Conservation (phyloP, 257 asterid species). For the Buddleja alternifolia region DNA sequence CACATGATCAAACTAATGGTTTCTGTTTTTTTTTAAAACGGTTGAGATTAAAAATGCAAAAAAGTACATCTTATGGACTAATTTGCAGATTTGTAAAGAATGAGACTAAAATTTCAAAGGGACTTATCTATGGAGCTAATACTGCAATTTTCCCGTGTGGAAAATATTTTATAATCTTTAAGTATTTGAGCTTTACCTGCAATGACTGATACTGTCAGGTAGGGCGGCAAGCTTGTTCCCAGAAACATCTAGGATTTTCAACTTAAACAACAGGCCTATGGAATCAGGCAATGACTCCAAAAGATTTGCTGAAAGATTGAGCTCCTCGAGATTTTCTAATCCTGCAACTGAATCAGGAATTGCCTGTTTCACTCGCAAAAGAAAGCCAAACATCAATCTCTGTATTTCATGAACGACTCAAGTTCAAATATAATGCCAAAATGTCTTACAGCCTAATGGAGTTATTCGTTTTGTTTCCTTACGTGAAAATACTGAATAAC, state of each 20-base stretch:
- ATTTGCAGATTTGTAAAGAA: too few relatives aligned
- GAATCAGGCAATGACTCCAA: constrained; percentile 78
- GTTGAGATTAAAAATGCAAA: too few relatives aligned
- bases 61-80: too few relatives aligned
- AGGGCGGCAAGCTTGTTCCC: constrained; percentile 75
- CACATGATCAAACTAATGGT: too few relatives aligned
- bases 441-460: neutral
- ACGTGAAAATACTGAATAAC: too few relatives aligned
- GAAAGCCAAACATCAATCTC: constrained; percentile 21
- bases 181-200: constrained; percentile 58
- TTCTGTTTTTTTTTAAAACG: too few relatives aligned
- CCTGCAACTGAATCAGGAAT: constrained; percentile 84
- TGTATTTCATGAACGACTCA: neutral
- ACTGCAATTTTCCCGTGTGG: neutral
- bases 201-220: constrained; percentile 86
- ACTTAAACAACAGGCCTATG: constrained; percentile 63
- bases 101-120: too few relatives aligned
- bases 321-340: constrained; percentile 77
- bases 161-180: neutral
- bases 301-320: constrained; percentile 68
- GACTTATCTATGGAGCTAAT: too few relatives aligned
- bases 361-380: constrained; percentile 43
- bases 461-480: neutral
- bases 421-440: neutral
- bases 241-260: constrained; percentile 70